Base-by-base conservation (phyloP, 306 rosid genomes). In the Rosa persica region DNA sequence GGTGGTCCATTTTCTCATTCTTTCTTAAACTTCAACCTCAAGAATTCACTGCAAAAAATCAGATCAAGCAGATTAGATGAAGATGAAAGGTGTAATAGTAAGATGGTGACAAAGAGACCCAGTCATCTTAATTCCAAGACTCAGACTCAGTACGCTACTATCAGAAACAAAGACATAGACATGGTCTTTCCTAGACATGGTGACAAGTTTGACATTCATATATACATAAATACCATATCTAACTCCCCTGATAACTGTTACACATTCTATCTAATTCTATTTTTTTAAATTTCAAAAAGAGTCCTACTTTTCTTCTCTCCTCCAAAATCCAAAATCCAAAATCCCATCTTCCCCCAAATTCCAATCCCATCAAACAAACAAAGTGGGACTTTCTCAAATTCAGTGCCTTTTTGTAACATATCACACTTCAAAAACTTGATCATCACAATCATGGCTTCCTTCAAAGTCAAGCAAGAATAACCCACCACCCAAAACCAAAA, bases 381-480 rank as follows among this genome's bases (percentile, higher is more conserved):
- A 54, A 55, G 61, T 55, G 10, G 23, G 20, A 0, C 1, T 49
- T 9, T 34, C 15, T 75, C 61, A 71, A 65, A 36, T 72, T 72
- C 75, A 42, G 81, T 55, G 19, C 55, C 78, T 73, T 78, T 20
- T 6, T 22, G 3, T 52, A 6, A 4, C 36, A 19, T 47, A 27
- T 49, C 22, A 8, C 60, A 16, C 43, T 40, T 1, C 30, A 5
- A 34, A 65, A 16, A 25, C 54, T 52, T 39, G 4, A 34, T 11
- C 12, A 70, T 34, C 46, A 65, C 40, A 39, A 85, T 75, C 55
- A 69, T 72, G 47, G 79, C 75, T 85, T 79, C 57, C 95, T 87
- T 89, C 38, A 77, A 82, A 83, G 82, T 83, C 85, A 90, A 92
- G 97, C 86, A 86, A 92, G 88, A 64, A 81, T 85, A 79, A 54